A percentile compares a stretch with the other conserved stretches of the same genome.
Evolutionary conservation across 306 rosid species (phyloP).

Genomic region (Echinosophora koreensis): DNA sequence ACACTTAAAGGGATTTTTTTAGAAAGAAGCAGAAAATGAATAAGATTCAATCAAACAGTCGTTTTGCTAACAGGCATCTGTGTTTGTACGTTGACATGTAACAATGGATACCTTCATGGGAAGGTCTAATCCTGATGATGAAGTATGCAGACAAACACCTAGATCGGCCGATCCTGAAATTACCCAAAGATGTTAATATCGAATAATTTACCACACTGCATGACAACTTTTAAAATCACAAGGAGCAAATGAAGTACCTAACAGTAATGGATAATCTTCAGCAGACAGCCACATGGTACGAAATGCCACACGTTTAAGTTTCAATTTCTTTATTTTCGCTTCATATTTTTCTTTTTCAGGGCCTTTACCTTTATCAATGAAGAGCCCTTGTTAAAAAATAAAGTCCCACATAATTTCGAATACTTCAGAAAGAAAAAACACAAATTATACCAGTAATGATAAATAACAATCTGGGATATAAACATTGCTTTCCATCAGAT

Average conservation of each 20-base stretch:
- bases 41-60: background rate
- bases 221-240: constrained; percentile 13
- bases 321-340: constrained; percentile 76
- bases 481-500: constrained; percentile 63
- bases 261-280: constrained; percentile 91
- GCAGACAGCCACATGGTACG: constrained; percentile 98
- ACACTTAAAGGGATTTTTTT: constrained; percentile 17
- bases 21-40: constrained; percentile 30
- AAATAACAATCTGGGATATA: constrained; percentile 88
- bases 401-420: constrained; percentile 26
- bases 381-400: constrained; percentile 32
- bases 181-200: constrained; percentile 33
- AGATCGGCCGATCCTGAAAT: constrained; percentile 91
- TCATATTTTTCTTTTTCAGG: constrained; percentile 89
- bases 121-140: constrained; percentile 97
- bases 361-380: constrained; percentile 78
- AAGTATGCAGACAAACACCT: constrained; percentile 95
- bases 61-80: background rate
- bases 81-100: background rate
- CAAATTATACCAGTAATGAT: constrained; percentile 81
- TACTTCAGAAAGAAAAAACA: constrained; percentile 7
- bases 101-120: constrained; percentile 88
- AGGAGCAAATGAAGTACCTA: constrained; percentile 64
- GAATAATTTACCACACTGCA: constrained; percentile 21
- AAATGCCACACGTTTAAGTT: constrained; percentile 91